Conservation (phyloP, 1,284 basidiomycete genomes). For the Ceratobasidium sp. region DNA sequence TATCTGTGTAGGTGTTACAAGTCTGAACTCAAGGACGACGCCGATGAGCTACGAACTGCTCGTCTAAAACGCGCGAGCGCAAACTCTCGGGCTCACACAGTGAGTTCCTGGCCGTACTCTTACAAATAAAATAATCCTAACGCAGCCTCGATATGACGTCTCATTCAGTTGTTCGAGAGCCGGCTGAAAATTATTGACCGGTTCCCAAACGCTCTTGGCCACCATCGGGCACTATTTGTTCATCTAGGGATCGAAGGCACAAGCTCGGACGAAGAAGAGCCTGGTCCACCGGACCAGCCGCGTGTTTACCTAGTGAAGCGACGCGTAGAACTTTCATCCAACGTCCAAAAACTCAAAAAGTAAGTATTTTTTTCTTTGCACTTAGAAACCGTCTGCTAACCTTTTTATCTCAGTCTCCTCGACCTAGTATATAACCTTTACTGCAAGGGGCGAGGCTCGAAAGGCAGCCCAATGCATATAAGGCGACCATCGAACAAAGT, state of each 20-base stretch:
- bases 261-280: conserved; percentile 4
- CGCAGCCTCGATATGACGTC: no score
- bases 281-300: not conserved
- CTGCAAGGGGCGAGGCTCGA: not conserved
- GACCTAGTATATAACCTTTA: not conserved
- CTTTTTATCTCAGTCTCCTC: not conserved
- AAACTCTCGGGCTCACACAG: not conserved
- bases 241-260: conserved; percentile 4
- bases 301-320: not conserved
- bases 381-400: not conserved
- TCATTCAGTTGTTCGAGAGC: no score
- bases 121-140: not conserved
- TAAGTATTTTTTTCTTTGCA: not conserved
- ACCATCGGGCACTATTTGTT: not conserved
- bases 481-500: not conserved
- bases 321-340: not conserved
- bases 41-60: not conserved
- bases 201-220: not conserved
- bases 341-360: not conserved
- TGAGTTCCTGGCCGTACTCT: not conserved
- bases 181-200: conserved; percentile 1
- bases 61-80: not conserved
- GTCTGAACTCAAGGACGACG: not conserved
- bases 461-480: not conserved
- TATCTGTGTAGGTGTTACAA: not conserved